Conservation (phyloP, 768 basidiomycete species). For the Lanmaoa rubissima region DNA sequence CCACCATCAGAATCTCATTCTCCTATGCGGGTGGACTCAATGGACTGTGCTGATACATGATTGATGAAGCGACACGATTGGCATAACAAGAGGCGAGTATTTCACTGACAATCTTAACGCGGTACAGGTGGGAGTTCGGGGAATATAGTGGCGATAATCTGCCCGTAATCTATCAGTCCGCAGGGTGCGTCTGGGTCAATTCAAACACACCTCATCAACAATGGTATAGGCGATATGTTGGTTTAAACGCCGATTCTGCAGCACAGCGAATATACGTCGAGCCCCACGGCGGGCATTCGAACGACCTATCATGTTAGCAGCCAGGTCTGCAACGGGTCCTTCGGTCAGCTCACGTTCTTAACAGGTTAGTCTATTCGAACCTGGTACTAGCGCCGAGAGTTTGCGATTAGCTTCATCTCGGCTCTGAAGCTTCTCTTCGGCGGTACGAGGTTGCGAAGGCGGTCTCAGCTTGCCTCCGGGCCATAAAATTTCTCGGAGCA, state of each 20-base stretch:
- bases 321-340: conserved; percentile 59
- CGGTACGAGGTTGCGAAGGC: conserved; percentile 60
- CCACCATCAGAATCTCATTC: conserved; percentile 5
- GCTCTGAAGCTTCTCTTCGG: conserved; percentile 77
- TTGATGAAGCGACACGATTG: not conserved
- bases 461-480: conserved; percentile 75
- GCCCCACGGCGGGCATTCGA: conserved; percentile 93
- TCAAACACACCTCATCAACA: conserved; percentile 73
- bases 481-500: conserved; percentile 79
- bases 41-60: conserved; percentile 5
- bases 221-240: conserved; percentile 89
- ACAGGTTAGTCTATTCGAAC: conserved; percentile 38
- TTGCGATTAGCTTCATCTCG: conserved; percentile 88
- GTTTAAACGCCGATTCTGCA: conserved; percentile 93
- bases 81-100: not conserved
- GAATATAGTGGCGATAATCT: conserved; percentile 63
- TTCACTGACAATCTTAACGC: not conserved
- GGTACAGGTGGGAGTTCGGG: conserved; percentile 41
- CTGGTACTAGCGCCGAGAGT: conserved; percentile 87
- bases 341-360: not conserved
- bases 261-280: conserved; percentile 85
- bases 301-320: conserved; percentile 97
- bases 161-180: conserved; percentile 6
- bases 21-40: conserved; percentile 17
- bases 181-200: not conserved